Evolutionary conservation across 345 rosid genomes (phyloP), one percentile per base, ranked within the genome.

Genomic region (Pseudoturritis turrita): DNA sequence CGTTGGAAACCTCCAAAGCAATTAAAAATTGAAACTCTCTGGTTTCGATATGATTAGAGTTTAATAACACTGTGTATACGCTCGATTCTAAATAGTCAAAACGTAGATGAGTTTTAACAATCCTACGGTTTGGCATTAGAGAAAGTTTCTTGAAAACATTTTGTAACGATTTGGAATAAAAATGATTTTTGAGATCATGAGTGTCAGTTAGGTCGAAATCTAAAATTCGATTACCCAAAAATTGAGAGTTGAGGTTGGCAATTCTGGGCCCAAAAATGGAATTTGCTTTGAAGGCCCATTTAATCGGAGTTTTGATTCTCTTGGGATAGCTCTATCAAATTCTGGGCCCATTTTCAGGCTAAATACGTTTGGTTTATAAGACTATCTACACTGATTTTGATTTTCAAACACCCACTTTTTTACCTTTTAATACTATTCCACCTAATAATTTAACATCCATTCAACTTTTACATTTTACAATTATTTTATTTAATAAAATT

Each of bases 1-100:
- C 64, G 40, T 68, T 23, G 79, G 74, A 25, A 44, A 68, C 51
- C n/a, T 75, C 6, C 40, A 61, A 61, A 18, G 64, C 31, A 52
- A 51, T 13, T 59, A 31, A 33, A 33, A 33, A 13, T 4, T 15
- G 41, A 39, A 66, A 35, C 36, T 65, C 64, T 56, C 2, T 37
- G 31, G 29, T 46, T 40, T 57, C 11, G 44, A 65, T 44, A 44
- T 44, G 19, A 60, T 40, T 60, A 39, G 47, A 28, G 53, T 7
- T 28, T 33, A 33, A 72, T 25, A 26, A 41, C 10, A 14, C 10
- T 65, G 55, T 62, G 17, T 60, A 59, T 26, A 17, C 23, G 47
- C 3, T 70, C n/a, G 28, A 47, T 47, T 47, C n/a, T n/a, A 59
- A 33, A 19, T 59, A 14, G 33, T 41, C 62, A 15, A n/a, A 62